Conservation (phyloP, 345 rosid genomes). For the Turnera subulata region DNA sequence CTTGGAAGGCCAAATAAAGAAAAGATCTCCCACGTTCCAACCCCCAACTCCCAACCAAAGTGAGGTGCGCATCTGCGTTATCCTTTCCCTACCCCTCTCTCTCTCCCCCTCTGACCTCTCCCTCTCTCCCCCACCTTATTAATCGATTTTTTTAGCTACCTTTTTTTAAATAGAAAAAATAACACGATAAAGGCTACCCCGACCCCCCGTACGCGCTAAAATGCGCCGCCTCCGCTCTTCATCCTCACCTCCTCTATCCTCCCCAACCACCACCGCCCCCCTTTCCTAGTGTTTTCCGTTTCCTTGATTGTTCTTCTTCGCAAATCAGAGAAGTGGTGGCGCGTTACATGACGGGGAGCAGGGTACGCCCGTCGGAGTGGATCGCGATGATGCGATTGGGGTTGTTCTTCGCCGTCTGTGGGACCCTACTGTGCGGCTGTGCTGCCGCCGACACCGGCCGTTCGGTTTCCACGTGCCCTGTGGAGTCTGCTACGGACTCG, state of each 20-base stretch:
- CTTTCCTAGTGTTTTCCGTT: neutral
- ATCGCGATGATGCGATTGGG: slow-evolving; percentile 26
- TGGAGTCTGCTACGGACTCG: slow-evolving; percentile 37
- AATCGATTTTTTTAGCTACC: too few relatives aligned
- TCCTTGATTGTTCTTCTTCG: too few relatives aligned
- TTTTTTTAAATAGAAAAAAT: too few relatives aligned
- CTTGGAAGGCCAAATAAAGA: too few relatives aligned
- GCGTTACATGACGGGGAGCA: neutral
- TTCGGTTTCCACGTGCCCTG: slow-evolving; percentile 44
- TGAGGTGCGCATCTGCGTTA: too few relatives aligned
- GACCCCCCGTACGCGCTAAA: neutral
- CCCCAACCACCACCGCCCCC: neutral
- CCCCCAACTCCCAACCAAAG: too few relatives aligned
- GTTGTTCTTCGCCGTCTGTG: slow-evolving; percentile 29
- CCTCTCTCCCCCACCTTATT: too few relatives aligned
- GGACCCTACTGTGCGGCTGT: slow-evolving; percentile 20
- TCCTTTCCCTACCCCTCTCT: too few relatives aligned
- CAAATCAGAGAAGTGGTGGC: neutral
- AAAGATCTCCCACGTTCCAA: too few relatives aligned
- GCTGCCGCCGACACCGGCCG: slow-evolving; percentile 20
- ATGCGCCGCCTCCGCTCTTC: slow-evolving; percentile 17
- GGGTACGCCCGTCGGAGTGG: neutral
- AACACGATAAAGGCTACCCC: too few relatives aligned
- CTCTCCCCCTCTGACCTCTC: too few relatives aligned
- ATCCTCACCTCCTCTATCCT: neutral